Conservation (phyloP, 2,329 filamentous ascomycete species). For the Penicillium hordei region DNA sequence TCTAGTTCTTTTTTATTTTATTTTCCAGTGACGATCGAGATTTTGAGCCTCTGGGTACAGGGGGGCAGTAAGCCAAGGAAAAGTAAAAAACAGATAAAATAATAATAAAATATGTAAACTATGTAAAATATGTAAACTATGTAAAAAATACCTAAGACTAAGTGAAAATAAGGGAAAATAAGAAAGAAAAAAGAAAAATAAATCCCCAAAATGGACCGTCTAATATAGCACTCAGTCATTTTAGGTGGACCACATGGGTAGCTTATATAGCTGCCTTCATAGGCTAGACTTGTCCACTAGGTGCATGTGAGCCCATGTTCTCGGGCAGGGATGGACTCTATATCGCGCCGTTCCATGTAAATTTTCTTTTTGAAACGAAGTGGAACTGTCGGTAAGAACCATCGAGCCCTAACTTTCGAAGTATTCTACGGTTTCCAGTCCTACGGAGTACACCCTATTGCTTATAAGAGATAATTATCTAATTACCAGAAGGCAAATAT, state of each 20-base stretch:
- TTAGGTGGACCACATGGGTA: slow-evolving; percentile 13
- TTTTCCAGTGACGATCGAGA: slow-evolving; percentile 24
- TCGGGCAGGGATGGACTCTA: neutral
- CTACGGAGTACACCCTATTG: neutral
- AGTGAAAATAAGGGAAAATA: neutral
- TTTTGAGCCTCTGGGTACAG: slow-evolving; percentile 28
- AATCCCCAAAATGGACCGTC: neutral
- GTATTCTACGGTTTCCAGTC: neutral
- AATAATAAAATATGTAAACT: neutral
- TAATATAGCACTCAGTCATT: slow-evolving; percentile 12
- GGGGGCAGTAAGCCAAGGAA: neutral
- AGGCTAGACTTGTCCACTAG: slow-evolving; percentile 15
- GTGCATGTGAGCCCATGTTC: neutral
- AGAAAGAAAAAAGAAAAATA: neutral
- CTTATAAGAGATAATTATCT: neutral
- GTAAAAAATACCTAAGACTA: neutral
- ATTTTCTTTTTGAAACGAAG: neutral
- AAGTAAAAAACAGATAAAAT: neutral
- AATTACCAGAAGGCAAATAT: neutral
- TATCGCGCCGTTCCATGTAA: neutral
- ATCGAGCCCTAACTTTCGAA: neutral
- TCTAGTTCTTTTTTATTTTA: neutral
- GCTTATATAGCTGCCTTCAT: slow-evolving; percentile 21
- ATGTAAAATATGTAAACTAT: neutral
- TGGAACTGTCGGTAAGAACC: neutral